A percentile compares a stretch with the other conserved stretches of the same genome.
phyloP scores from a whole-genome alignment of 345 rosid genomes.

The Citrus unshiu region DNA sequence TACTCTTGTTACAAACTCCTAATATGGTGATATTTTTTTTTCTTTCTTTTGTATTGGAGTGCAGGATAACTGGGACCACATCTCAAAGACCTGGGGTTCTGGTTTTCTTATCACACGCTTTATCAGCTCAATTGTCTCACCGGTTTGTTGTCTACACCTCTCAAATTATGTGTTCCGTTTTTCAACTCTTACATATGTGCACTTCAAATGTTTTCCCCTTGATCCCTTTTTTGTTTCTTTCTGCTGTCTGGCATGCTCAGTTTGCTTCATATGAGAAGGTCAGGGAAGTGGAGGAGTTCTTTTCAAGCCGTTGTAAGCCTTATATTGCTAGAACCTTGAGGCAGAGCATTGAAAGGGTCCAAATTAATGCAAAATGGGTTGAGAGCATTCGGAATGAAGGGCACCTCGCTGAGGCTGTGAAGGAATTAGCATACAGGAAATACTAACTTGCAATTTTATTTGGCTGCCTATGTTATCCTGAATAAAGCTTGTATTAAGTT shows the following conservation, averaged over 20 bases:
- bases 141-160: slow-evolving; percentile 41
- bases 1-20: neutral
- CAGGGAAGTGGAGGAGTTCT: slow-evolving; percentile 80
- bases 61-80: slow-evolving; percentile 79
- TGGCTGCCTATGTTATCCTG: neutral
- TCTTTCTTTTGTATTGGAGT: neutral
- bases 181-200: neutral
- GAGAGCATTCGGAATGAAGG: slow-evolving; percentile 60
- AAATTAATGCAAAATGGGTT: slow-evolving; percentile 79
- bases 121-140: slow-evolving; percentile 66
- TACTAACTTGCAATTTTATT: slow-evolving; percentile 12
- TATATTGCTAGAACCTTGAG: slow-evolving; percentile 79
- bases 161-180: neutral
- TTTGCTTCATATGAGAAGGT: slow-evolving; percentile 83
- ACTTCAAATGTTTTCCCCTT: neutral
- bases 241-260: slow-evolving; percentile 28
- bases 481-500: neutral
- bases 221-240: neutral
- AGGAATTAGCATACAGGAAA: slow-evolving; percentile 43
- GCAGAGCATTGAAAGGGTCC: slow-evolving; percentile 81
- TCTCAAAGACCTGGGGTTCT: slow-evolving; percentile 60
- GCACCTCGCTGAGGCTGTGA: slow-evolving; percentile 40
- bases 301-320: slow-evolving; percentile 52
- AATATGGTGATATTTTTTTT: neutral
- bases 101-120: slow-evolving; percentile 74